Evolutionary conservation across 75 land plant genomes (phyloP).

Genomic region (Cupressus sempervirens): DNA sequence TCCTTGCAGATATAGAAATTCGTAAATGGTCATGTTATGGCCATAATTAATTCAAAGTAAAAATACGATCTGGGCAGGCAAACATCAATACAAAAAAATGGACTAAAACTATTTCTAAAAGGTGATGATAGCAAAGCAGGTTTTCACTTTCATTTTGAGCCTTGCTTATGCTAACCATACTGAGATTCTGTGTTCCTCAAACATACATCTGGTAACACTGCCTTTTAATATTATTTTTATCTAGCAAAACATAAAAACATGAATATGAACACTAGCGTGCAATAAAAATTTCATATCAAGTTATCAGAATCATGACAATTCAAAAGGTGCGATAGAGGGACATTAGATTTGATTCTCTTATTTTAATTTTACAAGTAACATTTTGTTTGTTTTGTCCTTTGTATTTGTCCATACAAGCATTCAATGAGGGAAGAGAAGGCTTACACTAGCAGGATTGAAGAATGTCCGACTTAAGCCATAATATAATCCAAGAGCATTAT

Average conservation of each 20-base stretch:
- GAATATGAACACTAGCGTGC: background rate
- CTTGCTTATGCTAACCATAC: background rate
- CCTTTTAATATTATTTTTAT: background rate
- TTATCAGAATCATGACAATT: background rate
- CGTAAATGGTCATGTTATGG: background rate
- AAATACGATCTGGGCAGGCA: background rate
- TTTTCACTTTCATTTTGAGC: background rate
- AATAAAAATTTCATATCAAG: background rate
- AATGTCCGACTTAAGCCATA: constrained; percentile 75
- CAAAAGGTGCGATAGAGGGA: background rate
- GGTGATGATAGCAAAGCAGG: background rate
- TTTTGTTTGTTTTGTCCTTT: background rate
- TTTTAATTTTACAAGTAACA: background rate
- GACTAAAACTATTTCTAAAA: background rate
- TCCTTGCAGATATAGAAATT: background rate
- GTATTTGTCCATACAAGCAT: background rate
- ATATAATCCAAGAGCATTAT: constrained; percentile 69
- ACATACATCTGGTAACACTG: background rate
- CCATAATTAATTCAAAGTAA: background rate
- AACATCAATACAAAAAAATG: background rate
- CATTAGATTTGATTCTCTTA: background rate
- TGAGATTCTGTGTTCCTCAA: background rate
- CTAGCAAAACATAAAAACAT: background rate
- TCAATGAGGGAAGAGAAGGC: background rate
- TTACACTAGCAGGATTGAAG: constrained; percentile 83